phyloP scores from a whole-genome alignment of 345 rosid species.

The Aquilaria sinensis region DNA sequence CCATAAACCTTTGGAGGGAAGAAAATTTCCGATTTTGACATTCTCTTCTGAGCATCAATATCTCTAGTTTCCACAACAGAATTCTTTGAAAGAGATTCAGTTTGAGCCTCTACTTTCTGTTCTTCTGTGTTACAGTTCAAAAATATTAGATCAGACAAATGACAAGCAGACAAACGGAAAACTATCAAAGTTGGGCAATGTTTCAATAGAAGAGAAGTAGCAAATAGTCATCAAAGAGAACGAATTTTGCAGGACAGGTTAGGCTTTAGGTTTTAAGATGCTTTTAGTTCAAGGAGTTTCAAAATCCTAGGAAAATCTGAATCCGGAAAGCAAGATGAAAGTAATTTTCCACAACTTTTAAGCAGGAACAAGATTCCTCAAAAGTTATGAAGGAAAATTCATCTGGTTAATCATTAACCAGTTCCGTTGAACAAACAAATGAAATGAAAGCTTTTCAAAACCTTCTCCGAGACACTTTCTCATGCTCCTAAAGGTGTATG shows the following conservation, averaged over 20 bases:
- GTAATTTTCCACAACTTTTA: too few species aligned
- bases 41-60: constrained; percentile 19
- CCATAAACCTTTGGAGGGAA: constrained; percentile 16
- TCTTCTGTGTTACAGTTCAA: constrained; percentile 25
- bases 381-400: too few species aligned
- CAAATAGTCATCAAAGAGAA: too few species aligned
- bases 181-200: neutral
- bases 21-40: constrained; percentile 20
- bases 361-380: too few species aligned
- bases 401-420: too few species aligned
- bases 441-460: too few species aligned
- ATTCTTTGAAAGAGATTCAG: constrained; percentile 14
- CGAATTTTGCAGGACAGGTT: neutral
- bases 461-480: neutral
- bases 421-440: too few species aligned
- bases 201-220: too few species aligned
- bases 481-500: neutral
- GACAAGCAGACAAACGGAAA: neutral
- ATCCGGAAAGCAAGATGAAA: too few species aligned
- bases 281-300: too few species aligned
- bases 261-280: neutral
- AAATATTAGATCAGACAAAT: constrained; percentile 11
- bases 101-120: constrained; percentile 16
- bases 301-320: too few species aligned
- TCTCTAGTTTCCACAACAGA: constrained; percentile 14